Base-by-base conservation (phyloP, 1,284 basidiomycete species). In the Ganoderma multipileum region DNA sequence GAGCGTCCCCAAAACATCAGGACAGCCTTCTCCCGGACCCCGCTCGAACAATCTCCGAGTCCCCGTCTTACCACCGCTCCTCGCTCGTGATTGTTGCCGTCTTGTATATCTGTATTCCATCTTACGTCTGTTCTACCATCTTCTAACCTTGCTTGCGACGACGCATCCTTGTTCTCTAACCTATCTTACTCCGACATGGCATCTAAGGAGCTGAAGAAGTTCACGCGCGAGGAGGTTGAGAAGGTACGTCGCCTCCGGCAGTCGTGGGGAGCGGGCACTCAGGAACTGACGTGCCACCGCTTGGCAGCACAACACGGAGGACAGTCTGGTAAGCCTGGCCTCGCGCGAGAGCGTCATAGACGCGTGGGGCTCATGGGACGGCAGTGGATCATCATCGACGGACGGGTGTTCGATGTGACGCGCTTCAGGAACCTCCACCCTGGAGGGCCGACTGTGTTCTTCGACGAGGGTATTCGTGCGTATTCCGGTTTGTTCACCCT, bases 331-430 rank as follows among this genome's bases (percentile, higher is more conserved):
- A 30, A 61, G 85, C 75, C 1, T 68, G 18, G 76, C 12, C 52
- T 6, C 18, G 52, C 52, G 52, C 52, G 11, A n/a, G 33, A 36
- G n/a, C 1, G 28, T n/a, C 26, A 55, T n/a, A 38, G 28, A 12
- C 38, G 57, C n/a, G 33, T 44, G 39, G 20, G 16, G 16, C 61
- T 69, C 26, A 65, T 28, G 26, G 2, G 47, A 33, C 30, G 28
- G 2, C 72, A 92, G 91, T 96, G 94, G 93, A 82, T 95, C 73
- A 87, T 95, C 71, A 86, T 97, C 74, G 95, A 96, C 79, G 86
- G 90, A 26, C 91, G 90, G 76, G 93, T 96, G 38, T 96, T 92
- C 79, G 91, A 95, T 79, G 82, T 96, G 36, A 88, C 90, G 66
- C 90, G 89, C 73, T 97, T 97, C 79, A 87, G 85, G 65, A 85